Base-by-base conservation (phyloP, 352 stramenopile genomes). In the Globisporangium spiculum region DNA sequence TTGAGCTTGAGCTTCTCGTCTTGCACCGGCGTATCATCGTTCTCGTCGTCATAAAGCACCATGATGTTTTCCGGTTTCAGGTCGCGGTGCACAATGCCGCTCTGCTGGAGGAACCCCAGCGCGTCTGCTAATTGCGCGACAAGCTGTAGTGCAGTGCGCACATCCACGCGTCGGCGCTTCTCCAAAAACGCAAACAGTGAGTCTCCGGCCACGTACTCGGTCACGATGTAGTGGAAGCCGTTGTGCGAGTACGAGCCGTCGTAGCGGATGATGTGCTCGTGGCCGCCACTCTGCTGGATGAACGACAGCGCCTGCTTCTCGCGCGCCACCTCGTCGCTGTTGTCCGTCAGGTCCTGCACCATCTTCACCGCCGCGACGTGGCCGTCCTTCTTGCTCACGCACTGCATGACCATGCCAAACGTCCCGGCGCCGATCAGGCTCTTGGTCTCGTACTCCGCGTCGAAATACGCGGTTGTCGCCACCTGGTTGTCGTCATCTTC, bases 41-140 rank as follows among this genome's bases (percentile, higher is more conserved):
- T 9, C 24, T 66, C 56, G 14, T n/a, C 56, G 7, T 38, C 41
- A 48, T 68, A 46, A 16, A 78, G 65, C 1, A 96, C 66, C 78
- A 97, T 91, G 66, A 97, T 79, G 65, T 97, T 97, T 66, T 95
- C 90, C 0, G 90, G 90, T 66, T 97, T 97, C 18, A 97, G 73
- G 66, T 97, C 90, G n/a, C 89, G 83, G 63, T 97, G 90, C 36
- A 93, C 74, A 34, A 96, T 76, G 52, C 86, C 75, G 5, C 80
- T 63, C 12, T 75, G 50, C 52, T 90, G 72, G 61, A 97, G 80
- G 64, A 94, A 96, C 32, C 75, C 70, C 36, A 96, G 65, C 22
- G 86, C 88, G 34, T 80, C 83, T 8, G 83, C 79, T 18, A 96
- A 66, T 53, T 96, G 85, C 7, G 75, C 72, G 8, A 81, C 75